Evolutionary conservation across 2,329 filamentous ascomycete species (phyloP).

Genomic region (Plenodomus tracheiphilus): DNA sequence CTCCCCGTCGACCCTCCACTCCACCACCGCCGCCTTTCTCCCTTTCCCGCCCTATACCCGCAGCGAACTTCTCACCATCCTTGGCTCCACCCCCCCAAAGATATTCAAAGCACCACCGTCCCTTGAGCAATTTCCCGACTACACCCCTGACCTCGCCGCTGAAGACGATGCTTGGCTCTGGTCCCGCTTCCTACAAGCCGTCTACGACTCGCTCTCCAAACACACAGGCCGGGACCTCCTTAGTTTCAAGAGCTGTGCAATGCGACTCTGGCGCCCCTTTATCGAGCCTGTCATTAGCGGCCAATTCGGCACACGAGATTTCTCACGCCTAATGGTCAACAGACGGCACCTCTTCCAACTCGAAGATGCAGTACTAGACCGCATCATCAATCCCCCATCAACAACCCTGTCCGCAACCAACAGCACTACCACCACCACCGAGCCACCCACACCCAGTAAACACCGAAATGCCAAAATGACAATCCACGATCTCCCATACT

Average conservation of each 20-base stretch:
- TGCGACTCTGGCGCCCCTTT: constrained; percentile 83
- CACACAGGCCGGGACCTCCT: constrained; percentile 79
- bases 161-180: constrained; percentile 71
- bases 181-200: constrained; percentile 77
- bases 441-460: constrained; percentile 14
- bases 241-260: constrained; percentile 69
- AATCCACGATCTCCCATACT: constrained; percentile 64
- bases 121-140: constrained; percentile 49
- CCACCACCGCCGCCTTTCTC: constrained; percentile 72
- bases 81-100: constrained; percentile 57
- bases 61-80: constrained; percentile 74
- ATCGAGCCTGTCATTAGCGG: constrained; percentile 74
- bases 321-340: constrained; percentile 77
- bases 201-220: constrained; percentile 84
- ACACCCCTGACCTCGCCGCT: constrained; percentile 51
- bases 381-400: constrained; percentile 48
- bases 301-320: constrained; percentile 76
- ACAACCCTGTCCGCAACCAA: not conserved
- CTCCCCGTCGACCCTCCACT: constrained; percentile 66
- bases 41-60: constrained; percentile 86
- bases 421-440: constrained; percentile 1
- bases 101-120: constrained; percentile 48
- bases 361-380: constrained; percentile 69
- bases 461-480: constrained; percentile 25
- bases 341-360: constrained; percentile 72